phyloP scores from a whole-genome alignment of 805 yeast species.

The Pichia gijzeniarum region DNA sequence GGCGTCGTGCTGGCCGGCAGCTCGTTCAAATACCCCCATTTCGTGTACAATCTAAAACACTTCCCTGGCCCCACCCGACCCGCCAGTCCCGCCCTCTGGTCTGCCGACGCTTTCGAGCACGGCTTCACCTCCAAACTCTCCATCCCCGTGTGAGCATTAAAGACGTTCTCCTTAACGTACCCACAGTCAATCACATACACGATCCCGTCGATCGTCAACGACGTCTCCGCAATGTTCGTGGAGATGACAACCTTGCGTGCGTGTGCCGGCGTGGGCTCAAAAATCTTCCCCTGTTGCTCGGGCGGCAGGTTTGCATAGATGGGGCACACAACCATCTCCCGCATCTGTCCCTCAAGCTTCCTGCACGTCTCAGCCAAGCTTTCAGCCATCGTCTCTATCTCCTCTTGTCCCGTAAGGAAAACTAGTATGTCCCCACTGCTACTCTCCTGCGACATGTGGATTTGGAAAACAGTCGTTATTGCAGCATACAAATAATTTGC shows the following conservation, averaged over 20 bases:
- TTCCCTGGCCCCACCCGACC: slow-evolving; percentile 97
- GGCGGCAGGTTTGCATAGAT: slow-evolving; percentile 89
- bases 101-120: slow-evolving; percentile 91
- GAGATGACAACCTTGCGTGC: slow-evolving; percentile 86
- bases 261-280: slow-evolving; percentile 78
- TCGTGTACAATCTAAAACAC: slow-evolving; percentile 84
- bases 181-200: slow-evolving; percentile 94
- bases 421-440: slow-evolving; percentile 76
- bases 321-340: slow-evolving; percentile 68
- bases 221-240: slow-evolving; percentile 96
- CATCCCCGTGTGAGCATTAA: slow-evolving; percentile 82
- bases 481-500: slow-evolving; percentile 90
- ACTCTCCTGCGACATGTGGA: slow-evolving; percentile 54
- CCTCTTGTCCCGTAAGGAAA: slow-evolving; percentile 94
- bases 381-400: slow-evolving; percentile 78
- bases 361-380: slow-evolving; percentile 57
- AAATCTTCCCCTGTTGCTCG: slow-evolving; percentile 73
- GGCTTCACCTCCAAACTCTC: slow-evolving; percentile 81
- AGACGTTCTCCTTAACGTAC: slow-evolving; percentile 85
- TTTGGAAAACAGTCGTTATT: slow-evolving; percentile 77
- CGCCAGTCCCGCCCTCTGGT: slow-evolving; percentile 96
- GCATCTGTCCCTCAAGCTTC: slow-evolving; percentile 30
- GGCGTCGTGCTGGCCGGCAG: slow-evolving; percentile 78
- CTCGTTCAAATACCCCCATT: slow-evolving; percentile 72
- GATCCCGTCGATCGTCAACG: slow-evolving; percentile 94